phyloP scores from a whole-genome alignment of 2,329 filamentous ascomycete species.

The Cephalotrichum gorgonifer region DNA sequence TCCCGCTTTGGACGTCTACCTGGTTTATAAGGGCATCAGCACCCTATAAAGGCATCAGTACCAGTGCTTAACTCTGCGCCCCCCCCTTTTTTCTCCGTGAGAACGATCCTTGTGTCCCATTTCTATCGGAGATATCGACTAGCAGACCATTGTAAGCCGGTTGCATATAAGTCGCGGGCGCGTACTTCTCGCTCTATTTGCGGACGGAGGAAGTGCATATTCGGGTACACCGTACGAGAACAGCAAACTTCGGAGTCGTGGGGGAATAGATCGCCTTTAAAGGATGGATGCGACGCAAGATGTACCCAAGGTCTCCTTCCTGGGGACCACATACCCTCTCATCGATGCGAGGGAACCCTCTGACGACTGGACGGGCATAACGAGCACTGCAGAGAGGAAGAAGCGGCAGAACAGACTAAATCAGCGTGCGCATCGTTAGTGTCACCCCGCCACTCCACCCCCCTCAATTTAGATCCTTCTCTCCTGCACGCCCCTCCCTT shows the following conservation, averaged over 20 bases:
- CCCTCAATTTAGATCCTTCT: not conserved
- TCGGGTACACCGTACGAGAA: too few species aligned
- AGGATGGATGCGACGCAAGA: not conserved
- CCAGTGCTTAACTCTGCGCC: too few species aligned
- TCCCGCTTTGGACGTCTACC: too few species aligned
- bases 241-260: too few species aligned
- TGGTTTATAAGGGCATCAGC: too few species aligned
- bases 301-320: not conserved
- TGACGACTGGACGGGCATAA: conserved; percentile 23
- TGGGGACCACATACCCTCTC: not conserved
- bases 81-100: too few species aligned
- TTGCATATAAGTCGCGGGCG: not conserved
- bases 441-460: conserved; percentile 1
- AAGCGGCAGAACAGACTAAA: conserved; percentile 15
- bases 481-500: not conserved
- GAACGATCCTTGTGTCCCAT: too few species aligned
- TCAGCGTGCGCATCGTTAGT: conserved; percentile 16
- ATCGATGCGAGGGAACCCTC: not conserved
- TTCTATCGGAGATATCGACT: too few species aligned
- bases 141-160: not conserved
- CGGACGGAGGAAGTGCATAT: too few species aligned
- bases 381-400: conserved; percentile 13
- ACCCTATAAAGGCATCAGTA: too few species aligned
- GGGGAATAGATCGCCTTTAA: too few species aligned
- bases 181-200: not conserved